phyloP scores from a whole-genome alignment of 192 early-diverging fungal genomes.

The Podila verticillata region DNA sequence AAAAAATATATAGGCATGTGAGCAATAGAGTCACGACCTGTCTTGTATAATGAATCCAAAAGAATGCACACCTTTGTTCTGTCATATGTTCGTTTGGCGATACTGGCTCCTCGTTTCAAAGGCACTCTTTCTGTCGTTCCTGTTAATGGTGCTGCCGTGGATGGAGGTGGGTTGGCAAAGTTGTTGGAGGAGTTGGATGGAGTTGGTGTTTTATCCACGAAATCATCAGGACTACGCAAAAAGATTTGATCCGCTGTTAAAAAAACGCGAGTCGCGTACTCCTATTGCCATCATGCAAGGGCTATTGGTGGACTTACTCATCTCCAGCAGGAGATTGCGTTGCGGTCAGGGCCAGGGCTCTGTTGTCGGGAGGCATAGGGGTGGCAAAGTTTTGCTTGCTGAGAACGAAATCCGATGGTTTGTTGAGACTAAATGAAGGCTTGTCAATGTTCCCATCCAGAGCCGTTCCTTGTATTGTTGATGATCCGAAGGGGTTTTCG shows the following conservation, averaged over 20 bases:
- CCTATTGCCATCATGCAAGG: no score
- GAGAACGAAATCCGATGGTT: not conserved
- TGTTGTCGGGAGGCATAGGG: not conserved
- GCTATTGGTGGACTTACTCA: not conserved
- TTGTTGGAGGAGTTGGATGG: not conserved
- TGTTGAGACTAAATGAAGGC: not conserved
- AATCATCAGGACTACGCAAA: not conserved
- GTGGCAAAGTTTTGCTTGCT: not conserved
- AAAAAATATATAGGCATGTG: not conserved
- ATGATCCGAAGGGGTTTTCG: conserved; percentile 1
- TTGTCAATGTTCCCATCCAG: conserved; percentile 14
- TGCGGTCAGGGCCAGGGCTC: not conserved
- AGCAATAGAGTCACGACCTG: not conserved
- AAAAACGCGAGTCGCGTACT: not conserved
- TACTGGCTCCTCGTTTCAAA: conserved; percentile 10
- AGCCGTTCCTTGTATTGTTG: not conserved
- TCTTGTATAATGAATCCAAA: not conserved
- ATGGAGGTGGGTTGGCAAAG: not conserved
- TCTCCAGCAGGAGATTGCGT: not conserved
- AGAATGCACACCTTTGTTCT: conserved; percentile 11
- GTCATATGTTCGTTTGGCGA: conserved; percentile 1
- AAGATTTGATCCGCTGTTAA: not conserved
- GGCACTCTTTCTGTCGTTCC: conserved; percentile 15
- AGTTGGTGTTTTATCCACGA: not conserved
- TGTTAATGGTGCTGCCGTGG: not conserved